Evolutionary conservation across 2,329 filamentous ascomycete genomes (phyloP).

Genomic region (Trichoderma endophyticum): DNA sequence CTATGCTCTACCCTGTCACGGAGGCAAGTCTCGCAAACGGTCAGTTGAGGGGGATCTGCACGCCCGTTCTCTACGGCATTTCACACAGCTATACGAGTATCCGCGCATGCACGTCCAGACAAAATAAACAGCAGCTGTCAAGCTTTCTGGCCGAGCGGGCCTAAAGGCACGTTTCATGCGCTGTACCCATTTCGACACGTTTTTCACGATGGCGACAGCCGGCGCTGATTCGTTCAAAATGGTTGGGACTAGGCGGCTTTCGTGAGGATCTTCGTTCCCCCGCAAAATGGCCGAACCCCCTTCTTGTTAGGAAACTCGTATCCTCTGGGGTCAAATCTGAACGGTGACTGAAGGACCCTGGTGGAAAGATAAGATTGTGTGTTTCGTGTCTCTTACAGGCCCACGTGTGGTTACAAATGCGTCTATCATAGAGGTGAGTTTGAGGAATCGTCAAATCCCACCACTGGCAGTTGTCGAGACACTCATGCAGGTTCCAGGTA

Average conservation of each 20-base stretch:
- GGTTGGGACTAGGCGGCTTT: neutral
- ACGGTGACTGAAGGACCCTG: neutral
- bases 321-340: neutral
- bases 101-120: neutral
- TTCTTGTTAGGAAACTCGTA: neutral
- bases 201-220: neutral
- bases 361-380: neutral
- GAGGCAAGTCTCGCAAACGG: neutral
- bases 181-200: conserved; percentile 3
- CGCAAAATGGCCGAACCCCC: conserved; percentile 7
- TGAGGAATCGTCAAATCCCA: neutral
- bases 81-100: neutral
- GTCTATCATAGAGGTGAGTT: neutral
- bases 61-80: neutral
- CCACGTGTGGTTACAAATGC: neutral
- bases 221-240: neutral
- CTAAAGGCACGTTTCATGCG: conserved; percentile 13
- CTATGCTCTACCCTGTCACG: neutral
- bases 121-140: neutral
- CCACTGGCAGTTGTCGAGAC: neutral
- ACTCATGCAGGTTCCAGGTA: neutral
- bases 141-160: neutral
- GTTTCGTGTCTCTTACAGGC: neutral
- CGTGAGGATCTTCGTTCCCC: conserved; percentile 11
- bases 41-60: neutral